Evolutionary conservation across 805 yeast genomes (phyloP), one percentile per base, ranked within the genome.

Genomic region (Starmerella vaccinii): DNA sequence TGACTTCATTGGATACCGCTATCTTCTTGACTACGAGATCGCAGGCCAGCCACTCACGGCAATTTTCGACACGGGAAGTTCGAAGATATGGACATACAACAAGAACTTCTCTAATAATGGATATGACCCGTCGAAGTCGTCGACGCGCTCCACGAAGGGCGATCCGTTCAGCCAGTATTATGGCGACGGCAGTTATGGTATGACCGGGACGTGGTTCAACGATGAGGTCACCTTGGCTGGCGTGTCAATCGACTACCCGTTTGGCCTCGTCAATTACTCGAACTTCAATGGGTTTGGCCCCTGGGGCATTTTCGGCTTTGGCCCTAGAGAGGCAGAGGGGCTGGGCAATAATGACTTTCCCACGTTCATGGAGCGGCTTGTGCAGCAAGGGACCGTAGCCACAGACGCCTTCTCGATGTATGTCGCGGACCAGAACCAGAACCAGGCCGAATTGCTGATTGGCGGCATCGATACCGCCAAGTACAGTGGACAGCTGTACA

Each of bases 231-330:
- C 60, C 1, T 57, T 85, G 47, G 77, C 77, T 43, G 76, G 73
- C 47, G 76, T 72, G 46, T 64, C 74, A 12, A 66, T 72, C 2
- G 70, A 82, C 1, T 66, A 82, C 34, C 77, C 84, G 5, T 75
- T 88, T 64, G 95, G 90, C 1, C 77, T 84, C 18, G 87, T 82
- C 7, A 78, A 80, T 61, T 63, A 66, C 34, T 74, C 88, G 2
- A 76, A 77, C 53, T 78, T 88, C 6, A 64, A 76, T 49, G 47
- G 43, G 13, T 12, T 34, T n/a, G 34, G 26, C 7, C 3, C 16
- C 10, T 30, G 39, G 5, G 58, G 54, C 15, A 60, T 67, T 23
- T 53, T 67, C 49, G 71, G 70, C 9, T 58, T 67, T 23, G 69
- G 68, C 13, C 59, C 61, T 26, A 38, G 55, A 18, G 35, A 57